Base-by-base conservation (phyloP, 345 rosid genomes). In the Syzygium aqueum region DNA sequence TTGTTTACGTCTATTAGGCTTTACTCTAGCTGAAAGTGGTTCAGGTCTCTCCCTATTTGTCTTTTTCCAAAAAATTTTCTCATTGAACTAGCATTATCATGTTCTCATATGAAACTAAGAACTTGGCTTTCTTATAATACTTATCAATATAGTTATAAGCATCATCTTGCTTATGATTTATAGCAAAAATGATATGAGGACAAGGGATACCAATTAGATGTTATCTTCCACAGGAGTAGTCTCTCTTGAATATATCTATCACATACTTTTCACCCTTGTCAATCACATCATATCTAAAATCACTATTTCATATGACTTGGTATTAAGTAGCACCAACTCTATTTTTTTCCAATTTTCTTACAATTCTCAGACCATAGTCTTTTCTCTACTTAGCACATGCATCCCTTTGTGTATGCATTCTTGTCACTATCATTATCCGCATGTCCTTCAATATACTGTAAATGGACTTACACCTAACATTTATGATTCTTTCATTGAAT, bases 1-100 rank as follows among this genome's bases (percentile, higher is more conserved):
- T 0, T 7, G 0, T 22, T 54, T 54, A 22, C 59, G 3, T 54
- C 27, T 54, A 54, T 4, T 0, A 0, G 27, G 59, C 23, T 54
- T 54, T 25, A 54, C 59, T 11, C 11, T 54, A 1, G 5, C 59
- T 54, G 23, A 27, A 54, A 54, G 11, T 22, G 59, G 59, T 54
- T 54, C 11, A 21, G 0, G 27, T 54, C 11, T 2, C 59, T 54
- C 11, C 11, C 27, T 54, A 54, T 54, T 10, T 19, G 27, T 54
- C 22, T 54, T 23, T 54, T 54, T 54, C 27, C 27, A 54, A 54
- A 54, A 54, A 54, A 8, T 22, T 54, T 0, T 54, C 0, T 25
- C 27, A 23, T 21, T 25, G 8, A 22, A 22, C 22, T 54, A 3
- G 27, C 27, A 54, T 3, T 0, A 54, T 54, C 59, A 54, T 54